A percentile compares a stretch with the other conserved stretches of the same genome.
Evolutionary conservation across 78 protist genomes (phyloP).

Genomic region (Fonticula alba): DNA sequence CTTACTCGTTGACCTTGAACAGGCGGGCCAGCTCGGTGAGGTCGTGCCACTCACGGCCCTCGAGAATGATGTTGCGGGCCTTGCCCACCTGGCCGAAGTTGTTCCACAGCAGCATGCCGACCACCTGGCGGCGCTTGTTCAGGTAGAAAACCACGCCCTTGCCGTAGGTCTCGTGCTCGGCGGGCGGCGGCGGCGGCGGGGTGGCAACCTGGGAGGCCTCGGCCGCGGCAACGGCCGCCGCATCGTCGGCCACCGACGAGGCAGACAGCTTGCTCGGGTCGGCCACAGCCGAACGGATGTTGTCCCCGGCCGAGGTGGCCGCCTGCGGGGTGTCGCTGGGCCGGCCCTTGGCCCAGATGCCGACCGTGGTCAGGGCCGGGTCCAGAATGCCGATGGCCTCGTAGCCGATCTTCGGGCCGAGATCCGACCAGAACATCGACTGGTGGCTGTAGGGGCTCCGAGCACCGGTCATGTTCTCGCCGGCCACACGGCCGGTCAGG

Average conservation of each 20-base stretch:
- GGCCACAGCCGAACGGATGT: not conserved
- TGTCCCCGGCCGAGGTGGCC: not conserved
- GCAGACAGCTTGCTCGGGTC: not conserved
- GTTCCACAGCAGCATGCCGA: slow-evolving; percentile 39
- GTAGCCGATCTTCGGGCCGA: slow-evolving; percentile 17
- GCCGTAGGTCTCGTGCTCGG: not conserved
- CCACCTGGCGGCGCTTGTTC: slow-evolving; percentile 16
- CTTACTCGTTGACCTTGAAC: slow-evolving; percentile 8
- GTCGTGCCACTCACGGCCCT: not conserved
- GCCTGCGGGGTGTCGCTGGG: slow-evolving; percentile 3
- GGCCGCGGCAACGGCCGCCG: not conserved
- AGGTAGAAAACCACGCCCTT: slow-evolving; percentile 50
- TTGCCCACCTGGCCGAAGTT: slow-evolving; percentile 10
- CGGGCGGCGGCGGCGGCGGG: not conserved
- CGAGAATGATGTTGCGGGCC: slow-evolving; percentile 11
- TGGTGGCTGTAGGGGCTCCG: slow-evolving; percentile 21
- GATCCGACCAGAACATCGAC: slow-evolving; percentile 32
- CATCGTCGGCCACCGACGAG: not conserved
- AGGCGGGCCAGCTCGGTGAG: slow-evolving; percentile 5
- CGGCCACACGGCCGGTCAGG: slow-evolving; percentile 24
- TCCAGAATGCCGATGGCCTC: slow-evolving; percentile 40
- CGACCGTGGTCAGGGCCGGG: slow-evolving; percentile 15
- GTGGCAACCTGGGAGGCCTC: not conserved
- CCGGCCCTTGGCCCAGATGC: slow-evolving; percentile 27
- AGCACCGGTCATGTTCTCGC: slow-evolving; percentile 31